These are phyloP conservation scores for Plectosphaerella cucumerina DNA, from an alignment of 2,329 filamentous ascomycete species.

Conservation along the genomic window DNA sequence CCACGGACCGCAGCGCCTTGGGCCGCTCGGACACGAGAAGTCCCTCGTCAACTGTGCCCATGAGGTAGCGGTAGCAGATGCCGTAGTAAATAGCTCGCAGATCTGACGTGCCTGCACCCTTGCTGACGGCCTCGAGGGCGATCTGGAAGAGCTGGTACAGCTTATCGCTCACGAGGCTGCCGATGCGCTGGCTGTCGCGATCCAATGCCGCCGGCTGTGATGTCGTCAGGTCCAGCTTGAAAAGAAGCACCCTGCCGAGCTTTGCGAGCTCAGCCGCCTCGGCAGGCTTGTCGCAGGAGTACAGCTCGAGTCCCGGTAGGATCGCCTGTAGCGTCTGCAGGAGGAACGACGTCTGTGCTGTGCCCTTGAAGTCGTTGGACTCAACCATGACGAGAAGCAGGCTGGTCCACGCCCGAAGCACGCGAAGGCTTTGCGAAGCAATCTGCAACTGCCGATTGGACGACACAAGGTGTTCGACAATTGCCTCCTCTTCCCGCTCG, in stretches of 20 bases:
- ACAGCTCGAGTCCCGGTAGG: slow-evolving; percentile 79
- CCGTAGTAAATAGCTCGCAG: slow-evolving; percentile 85
- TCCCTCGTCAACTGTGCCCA: slow-evolving; percentile 58
- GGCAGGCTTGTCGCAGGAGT: slow-evolving; percentile 62
- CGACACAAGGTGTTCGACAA: slow-evolving; percentile 58
- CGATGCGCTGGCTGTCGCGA: slow-evolving; percentile 41
- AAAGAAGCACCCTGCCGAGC: slow-evolving; percentile 69
- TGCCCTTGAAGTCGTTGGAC: slow-evolving; percentile 72
- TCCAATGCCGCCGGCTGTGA: slow-evolving; percentile 30
- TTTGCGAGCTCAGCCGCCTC: slow-evolving; percentile 74
- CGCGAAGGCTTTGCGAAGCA: slow-evolving; percentile 53
- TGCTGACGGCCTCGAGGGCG: slow-evolving; percentile 73
- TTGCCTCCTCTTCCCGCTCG: slow-evolving; percentile 54
- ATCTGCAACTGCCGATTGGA: slow-evolving; percentile 62
- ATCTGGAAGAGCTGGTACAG: slow-evolving; percentile 89
- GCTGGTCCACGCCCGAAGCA: slow-evolving; percentile 80
- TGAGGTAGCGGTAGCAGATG: slow-evolving; percentile 83
- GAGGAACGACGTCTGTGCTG: slow-evolving; percentile 70
- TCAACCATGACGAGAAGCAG: slow-evolving; percentile 80
- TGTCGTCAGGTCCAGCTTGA: slow-evolving; percentile 60
- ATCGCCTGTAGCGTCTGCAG: slow-evolving; percentile 84
- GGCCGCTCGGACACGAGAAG: slow-evolving; percentile 41
- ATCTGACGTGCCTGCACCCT: slow-evolving; percentile 64
- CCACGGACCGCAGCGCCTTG: slow-evolving; percentile 69
- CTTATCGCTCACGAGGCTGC: slow-evolving; percentile 80